Conservation (phyloP, 116 monocot species). For the Iris pallida region DNA sequence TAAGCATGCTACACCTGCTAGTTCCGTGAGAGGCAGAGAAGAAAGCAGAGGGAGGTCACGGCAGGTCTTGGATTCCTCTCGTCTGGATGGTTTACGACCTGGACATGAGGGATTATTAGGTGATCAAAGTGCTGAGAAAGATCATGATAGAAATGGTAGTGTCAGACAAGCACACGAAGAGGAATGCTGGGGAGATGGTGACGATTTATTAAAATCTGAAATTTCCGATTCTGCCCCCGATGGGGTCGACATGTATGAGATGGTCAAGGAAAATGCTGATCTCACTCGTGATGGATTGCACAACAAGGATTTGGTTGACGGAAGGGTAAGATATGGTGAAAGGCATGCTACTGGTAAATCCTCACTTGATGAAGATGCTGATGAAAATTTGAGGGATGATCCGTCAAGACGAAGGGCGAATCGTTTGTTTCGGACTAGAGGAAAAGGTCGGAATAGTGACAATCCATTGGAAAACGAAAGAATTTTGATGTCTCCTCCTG, state of each 20-base stretch:
- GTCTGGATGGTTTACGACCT: slow-evolving; percentile 39
- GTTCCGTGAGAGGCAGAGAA: slow-evolving; percentile 54
- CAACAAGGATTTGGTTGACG: slow-evolving; percentile 28
- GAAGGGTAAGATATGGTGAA: slow-evolving; percentile 45
- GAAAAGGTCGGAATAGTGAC: slow-evolving; percentile 54
- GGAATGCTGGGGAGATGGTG: slow-evolving; percentile 29
- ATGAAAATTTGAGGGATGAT: slow-evolving; percentile 63
- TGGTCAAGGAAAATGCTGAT: slow-evolving; percentile 32
- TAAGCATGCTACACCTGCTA: slow-evolving; percentile 47
- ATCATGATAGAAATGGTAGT: slow-evolving; percentile 20
- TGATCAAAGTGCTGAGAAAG: slow-evolving; percentile 44
- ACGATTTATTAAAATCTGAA: slow-evolving; percentile 35
- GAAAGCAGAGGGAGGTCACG: slow-evolving; percentile 55
- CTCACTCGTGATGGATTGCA: slow-evolving; percentile 30
- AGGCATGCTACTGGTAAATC: slow-evolving; percentile 22
- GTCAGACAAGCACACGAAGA: slow-evolving; percentile 26
- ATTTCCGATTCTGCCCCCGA: slow-evolving; percentile 43
- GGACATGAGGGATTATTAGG: slow-evolving; percentile 43
- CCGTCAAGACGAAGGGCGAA: slow-evolving; percentile 46
- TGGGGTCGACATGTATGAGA: slow-evolving; percentile 28
- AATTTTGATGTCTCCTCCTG: slow-evolving; percentile 44
- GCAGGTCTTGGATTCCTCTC: slow-evolving; percentile 41
- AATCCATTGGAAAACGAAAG: slow-evolving; percentile 50
- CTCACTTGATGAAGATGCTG: slow-evolving; percentile 36
- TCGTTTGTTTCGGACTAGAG: slow-evolving; percentile 42